Conservation (phyloP, 2,329 filamentous ascomycete genomes). For the Fusarium annulatum region DNA sequence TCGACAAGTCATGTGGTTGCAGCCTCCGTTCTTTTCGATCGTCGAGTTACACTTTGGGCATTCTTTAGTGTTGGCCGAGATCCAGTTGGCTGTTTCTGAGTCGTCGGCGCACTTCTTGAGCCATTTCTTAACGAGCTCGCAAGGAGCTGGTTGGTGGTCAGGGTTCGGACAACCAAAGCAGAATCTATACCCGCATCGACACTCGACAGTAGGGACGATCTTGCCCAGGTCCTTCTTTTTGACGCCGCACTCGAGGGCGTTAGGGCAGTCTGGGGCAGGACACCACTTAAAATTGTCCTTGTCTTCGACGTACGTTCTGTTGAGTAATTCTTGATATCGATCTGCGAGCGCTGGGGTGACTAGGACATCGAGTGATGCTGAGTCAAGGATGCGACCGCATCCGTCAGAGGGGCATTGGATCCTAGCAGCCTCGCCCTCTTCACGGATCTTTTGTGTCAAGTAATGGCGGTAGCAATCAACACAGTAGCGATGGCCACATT, state of each 20-base stretch:
- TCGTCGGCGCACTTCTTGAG: constrained; percentile 98
- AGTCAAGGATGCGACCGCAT: constrained; percentile 91
- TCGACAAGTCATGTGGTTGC: constrained; percentile 97
- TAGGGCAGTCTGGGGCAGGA: constrained; percentile 95
- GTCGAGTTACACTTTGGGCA: constrained; percentile 96
- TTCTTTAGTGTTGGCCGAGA: constrained; percentile 98
- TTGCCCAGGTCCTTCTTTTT: constrained; percentile 88
- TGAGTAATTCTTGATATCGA: constrained; percentile 86
- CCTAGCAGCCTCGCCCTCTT: constrained; percentile 93
- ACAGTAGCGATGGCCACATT: constrained; percentile 93
- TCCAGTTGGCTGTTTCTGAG: constrained; percentile 99
- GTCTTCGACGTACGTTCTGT: constrained; percentile 95
- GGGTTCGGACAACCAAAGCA: constrained; percentile 93
- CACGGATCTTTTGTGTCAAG: constrained; percentile 89
- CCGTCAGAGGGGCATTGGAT: constrained; percentile 92
- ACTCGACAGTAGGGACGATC: constrained; percentile 90
- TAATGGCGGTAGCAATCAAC: constrained; percentile 94
- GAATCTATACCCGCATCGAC: constrained; percentile 85
- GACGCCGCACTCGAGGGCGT: constrained; percentile 87
- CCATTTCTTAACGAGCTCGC: constrained; percentile 92
- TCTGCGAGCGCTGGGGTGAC: constrained; percentile 65
- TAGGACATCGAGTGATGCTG: constrained; percentile 84
- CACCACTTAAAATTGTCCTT: constrained; percentile 98
- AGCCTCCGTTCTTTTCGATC: constrained; percentile 98
- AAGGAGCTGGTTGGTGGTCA: constrained; percentile 95